Evolutionary conservation across 2,329 filamentous ascomycete species (phyloP).

Genomic region (Colletotrichum somersetense): DNA sequence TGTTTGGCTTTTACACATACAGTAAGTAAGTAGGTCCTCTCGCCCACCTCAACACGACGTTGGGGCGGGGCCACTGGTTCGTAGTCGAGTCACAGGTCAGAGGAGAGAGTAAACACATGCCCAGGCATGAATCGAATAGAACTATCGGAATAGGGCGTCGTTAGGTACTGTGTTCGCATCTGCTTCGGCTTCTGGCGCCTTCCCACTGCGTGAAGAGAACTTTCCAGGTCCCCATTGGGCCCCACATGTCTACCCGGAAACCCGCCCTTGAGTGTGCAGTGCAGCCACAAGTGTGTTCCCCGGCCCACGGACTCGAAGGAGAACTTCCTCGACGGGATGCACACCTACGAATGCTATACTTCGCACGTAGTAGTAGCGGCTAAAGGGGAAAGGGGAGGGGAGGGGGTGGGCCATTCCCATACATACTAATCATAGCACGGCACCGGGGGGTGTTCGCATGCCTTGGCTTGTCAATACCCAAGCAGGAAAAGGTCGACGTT

Average conservation of each 20-base stretch:
- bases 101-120: background rate
- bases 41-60: constrained; percentile 22
- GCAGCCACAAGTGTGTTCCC: constrained; percentile 13
- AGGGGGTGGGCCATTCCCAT: constrained; percentile 16
- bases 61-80: constrained; percentile 32
- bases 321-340: constrained; percentile 9
- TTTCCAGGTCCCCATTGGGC: constrained; percentile 21
- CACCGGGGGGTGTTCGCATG: constrained; percentile 30
- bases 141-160: background rate
- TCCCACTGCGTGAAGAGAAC: constrained; percentile 3
- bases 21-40: background rate
- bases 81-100: constrained; percentile 18
- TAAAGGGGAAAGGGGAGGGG: constrained; percentile 8
- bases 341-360: background rate
- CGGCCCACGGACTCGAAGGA: constrained; percentile 27
- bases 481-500: constrained; percentile 30
- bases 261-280: constrained; percentile 26
- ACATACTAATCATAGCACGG: constrained; percentile 40
- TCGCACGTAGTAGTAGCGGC: background rate
- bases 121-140: background rate
- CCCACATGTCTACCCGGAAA: constrained; percentile 16
- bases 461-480: constrained; percentile 34
- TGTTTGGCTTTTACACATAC: constrained; percentile 20
- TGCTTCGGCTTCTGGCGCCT: constrained; percentile 15
- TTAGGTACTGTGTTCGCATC: background rate